These are phyloP conservation scores for Croton laevigatus DNA, from an alignment of 441 rosid species.

Conservation along the genomic window DNA sequence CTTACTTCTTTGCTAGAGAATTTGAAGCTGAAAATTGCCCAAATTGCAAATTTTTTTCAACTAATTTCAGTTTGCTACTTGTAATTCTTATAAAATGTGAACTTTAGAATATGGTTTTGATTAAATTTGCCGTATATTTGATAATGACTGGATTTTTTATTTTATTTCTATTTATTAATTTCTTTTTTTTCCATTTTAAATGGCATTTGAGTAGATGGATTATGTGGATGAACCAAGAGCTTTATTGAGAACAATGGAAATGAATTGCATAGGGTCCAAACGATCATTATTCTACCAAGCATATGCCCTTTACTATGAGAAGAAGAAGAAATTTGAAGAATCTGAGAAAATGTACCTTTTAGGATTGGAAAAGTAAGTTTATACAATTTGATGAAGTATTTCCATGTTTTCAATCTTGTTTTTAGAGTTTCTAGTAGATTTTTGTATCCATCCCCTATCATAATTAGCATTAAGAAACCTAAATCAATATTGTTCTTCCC, in stretches of 20 bases:
- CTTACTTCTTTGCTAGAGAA: neutral
- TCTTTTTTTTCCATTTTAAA: conserved; percentile 1
- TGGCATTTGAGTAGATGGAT: conserved; percentile 69
- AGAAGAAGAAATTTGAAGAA: conserved; percentile 75
- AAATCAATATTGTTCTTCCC: neutral
- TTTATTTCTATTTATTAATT: neutral
- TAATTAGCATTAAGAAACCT: neutral
- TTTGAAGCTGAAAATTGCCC: neutral
- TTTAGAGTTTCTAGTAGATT: neutral
- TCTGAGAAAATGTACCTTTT: conserved; percentile 89
- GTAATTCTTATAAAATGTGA: neutral
- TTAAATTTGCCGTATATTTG: neutral
- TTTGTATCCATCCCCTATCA: neutral
- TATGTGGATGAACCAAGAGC: conserved; percentile 77
- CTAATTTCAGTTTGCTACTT: neutral
- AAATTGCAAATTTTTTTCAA: too few species aligned
- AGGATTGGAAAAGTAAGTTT: conserved; percentile 77
- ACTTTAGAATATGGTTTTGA: neutral
- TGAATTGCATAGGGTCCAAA: conserved; percentile 61
- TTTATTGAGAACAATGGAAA: conserved; percentile 72
- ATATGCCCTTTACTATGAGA: conserved; percentile 84
- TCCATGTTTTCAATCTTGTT: neutral
- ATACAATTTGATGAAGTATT: too few species aligned
- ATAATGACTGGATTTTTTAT: neutral
- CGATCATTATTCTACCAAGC: conserved; percentile 83